Base-by-base conservation (phyloP, 306 rosid genomes). In the Fagus crenata region DNA sequence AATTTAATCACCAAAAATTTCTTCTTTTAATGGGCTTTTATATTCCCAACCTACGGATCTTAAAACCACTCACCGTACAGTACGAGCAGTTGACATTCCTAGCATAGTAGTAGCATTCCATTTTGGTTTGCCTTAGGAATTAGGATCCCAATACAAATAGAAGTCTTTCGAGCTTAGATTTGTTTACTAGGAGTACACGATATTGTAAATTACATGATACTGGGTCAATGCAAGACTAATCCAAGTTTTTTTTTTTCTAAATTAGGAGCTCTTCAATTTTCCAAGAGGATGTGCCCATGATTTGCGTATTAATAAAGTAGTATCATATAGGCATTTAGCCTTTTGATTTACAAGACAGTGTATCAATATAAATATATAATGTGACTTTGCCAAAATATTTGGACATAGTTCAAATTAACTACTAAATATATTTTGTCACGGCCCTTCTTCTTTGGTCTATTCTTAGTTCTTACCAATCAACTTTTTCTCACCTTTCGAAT, bases 211-310 rank as follows among this genome's bases (percentile, higher is more conserved):
- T 33, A 18, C 9, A 18, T 53, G 13, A 12, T 9, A 46, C 2
- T 4, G 6, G 14, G 69, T 67, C 51, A 56, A 73, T 4, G 28
- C 28, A 55, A 41, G 51, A 49, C 37, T 59, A 69, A 28, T 59
- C 71, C 42, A 67, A 11, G 28, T 64, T 53, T 43, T 11, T 6
- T 35, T 51, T 40, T 31, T 73, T 17, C 6, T 1, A 14, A 67
- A 14, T 46, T 54, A 35, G 28, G 18, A 67, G 28, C 17, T 33
- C 46, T 4, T 67, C 84, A 75, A 69, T 69, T 80, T 40, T 76
- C 72, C 54, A 80, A 37, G 71, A 59, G 76, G 76, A 35, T 36
- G 72, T 68, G 51, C 17, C 72, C 67, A 59, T n/a, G 72, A 69
- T 75, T 74, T 4, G 35, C 58, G 56, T 61, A 63, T 35, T 32